These are phyloP conservation scores for Cinnamomum chago DNA, from an alignment of 164 flowering plant genomes.

Conservation along the genomic window DNA sequence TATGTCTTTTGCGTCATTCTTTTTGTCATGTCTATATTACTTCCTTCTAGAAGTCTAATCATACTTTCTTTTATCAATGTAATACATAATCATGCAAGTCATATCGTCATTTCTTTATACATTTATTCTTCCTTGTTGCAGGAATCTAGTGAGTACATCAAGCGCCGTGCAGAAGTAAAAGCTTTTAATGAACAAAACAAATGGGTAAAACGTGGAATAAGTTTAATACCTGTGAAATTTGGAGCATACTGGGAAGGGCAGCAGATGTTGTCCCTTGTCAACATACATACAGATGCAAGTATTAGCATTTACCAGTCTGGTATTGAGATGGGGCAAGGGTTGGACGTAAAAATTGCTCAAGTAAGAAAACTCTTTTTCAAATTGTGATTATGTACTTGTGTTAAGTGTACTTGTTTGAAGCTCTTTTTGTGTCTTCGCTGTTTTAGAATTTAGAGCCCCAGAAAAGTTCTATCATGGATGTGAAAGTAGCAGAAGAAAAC, in stretches of 20 bases:
- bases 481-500: no score
- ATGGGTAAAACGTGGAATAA: conserved; percentile 11
- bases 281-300: conserved; percentile 9
- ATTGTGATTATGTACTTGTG: no score
- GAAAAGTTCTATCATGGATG: no score
- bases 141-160: conserved; percentile 10
- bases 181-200: conserved; percentile 7
- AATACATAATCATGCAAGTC: no score
- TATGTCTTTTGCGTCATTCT: no score
- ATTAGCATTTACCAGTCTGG: conserved; percentile 12
- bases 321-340: conserved; percentile 9
- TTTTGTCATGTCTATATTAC: no score
- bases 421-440: no score
- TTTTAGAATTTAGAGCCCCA: no score
- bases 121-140: background rate
- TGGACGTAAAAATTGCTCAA: conserved; percentile 10
- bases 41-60: no score
- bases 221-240: conserved; percentile 10
- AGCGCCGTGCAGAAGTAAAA: conserved; percentile 9
- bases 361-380: background rate
- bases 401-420: no score
- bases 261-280: conserved; percentile 12
- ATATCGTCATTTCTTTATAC: no score
- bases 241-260: background rate
- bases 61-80: no score